Evolutionary conservation across 1,284 basidiomycete species (phyloP).

Genomic region (Marasmius sp.): DNA sequence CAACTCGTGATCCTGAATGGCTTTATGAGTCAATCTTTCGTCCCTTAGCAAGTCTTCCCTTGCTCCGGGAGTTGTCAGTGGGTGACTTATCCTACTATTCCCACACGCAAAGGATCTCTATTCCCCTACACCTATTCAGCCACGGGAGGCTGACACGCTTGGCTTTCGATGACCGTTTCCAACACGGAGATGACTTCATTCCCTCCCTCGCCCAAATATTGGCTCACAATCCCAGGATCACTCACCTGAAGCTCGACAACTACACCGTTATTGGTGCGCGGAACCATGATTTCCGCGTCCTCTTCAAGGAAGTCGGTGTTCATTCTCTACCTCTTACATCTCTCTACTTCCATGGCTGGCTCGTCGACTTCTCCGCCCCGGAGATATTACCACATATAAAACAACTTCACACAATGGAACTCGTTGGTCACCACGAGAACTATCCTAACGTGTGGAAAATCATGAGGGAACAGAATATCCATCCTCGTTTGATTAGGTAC

Average conservation of each 20-base stretch:
- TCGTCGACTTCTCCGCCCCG: neutral
- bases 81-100: neutral
- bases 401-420: neutral
- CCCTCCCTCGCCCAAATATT: neutral
- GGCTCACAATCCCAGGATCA: neutral
- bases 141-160: neutral
- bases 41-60: neutral
- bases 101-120: neutral
- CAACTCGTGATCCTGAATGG: neutral
- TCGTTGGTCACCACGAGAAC: neutral
- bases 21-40: neutral
- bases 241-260: neutral
- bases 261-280: neutral
- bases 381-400: neutral
- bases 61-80: neutral
- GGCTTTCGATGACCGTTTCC: neutral
- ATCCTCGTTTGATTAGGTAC: neutral
- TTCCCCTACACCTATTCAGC: neutral
- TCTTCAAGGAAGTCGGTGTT: neutral
- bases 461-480: neutral
- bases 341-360: neutral
- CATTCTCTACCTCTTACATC: neutral
- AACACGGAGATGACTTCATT: neutral
- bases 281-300: neutral
- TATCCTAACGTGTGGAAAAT: neutral